A percentile compares a stretch with the other conserved stretches of the same genome.
Conservation (phyloP, 768 basidiomycete genomes). For the Phlebiopsis flavidoalba region DNA sequence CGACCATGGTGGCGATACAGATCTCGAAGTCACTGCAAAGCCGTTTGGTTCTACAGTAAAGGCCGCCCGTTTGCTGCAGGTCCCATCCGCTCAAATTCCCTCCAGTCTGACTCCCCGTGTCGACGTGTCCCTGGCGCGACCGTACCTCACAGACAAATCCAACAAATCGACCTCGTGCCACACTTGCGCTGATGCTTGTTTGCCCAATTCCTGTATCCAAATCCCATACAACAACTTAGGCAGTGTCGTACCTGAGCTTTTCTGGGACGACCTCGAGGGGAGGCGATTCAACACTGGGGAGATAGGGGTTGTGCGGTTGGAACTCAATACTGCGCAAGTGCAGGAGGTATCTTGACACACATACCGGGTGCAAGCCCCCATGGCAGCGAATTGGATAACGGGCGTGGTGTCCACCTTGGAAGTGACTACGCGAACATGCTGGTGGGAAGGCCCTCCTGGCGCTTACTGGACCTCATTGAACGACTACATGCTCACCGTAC, state of each 20-base stretch:
- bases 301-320: no score
- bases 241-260: conserved; percentile 85
- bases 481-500: conserved; percentile 52
- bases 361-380: conserved; percentile 67
- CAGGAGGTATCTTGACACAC: conserved; percentile 60
- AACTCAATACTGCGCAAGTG: conserved; percentile 72
- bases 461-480: conserved; percentile 22
- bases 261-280: conserved; percentile 47
- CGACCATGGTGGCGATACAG: conserved; percentile 92
- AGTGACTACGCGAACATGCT: conserved; percentile 36
- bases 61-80: conserved; percentile 43
- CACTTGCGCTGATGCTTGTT: conserved; percentile 80
- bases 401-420: conserved; percentile 55
- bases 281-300: conserved; percentile 48
- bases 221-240: conserved; percentile 97
- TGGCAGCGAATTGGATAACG: conserved; percentile 67
- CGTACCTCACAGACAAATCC: conserved; percentile 55
- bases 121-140: conserved; percentile 56
- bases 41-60: conserved; percentile 92
- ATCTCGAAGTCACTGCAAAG: conserved; percentile 80
- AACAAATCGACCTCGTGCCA: conserved; percentile 91
- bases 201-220: no score
- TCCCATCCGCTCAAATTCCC: conserved; percentile 33
- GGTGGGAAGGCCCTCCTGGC: background rate
- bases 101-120: conserved; percentile 47